Percentiles rank a stretch among this genome's conserved stretches.
Conservation (phyloP, 768 basidiomycete species). For the Antrodiella citrinella region DNA sequence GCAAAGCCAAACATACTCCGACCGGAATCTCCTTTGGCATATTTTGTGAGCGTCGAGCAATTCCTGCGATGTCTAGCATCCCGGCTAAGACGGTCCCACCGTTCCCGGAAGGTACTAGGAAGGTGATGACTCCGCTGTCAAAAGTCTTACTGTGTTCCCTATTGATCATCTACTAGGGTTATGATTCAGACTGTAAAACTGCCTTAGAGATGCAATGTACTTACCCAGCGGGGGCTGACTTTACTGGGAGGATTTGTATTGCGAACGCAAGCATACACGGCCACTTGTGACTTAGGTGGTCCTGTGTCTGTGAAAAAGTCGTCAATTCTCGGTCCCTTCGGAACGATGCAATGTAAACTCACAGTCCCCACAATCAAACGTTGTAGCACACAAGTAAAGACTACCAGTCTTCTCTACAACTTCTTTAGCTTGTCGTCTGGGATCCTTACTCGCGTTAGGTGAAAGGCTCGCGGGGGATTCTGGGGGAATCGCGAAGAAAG, state of each 20-base stretch:
- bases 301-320: conserved; percentile 21
- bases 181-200: background rate
- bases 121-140: conserved; percentile 36
- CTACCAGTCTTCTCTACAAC: conserved; percentile 20
- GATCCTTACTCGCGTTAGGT: conserved; percentile 16
- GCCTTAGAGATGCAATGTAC: background rate
- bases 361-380: conserved; percentile 60
- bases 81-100: conserved; percentile 35
- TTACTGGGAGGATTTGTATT: conserved; percentile 8
- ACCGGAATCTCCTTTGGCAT: conserved; percentile 33
- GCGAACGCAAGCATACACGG: conserved; percentile 22
- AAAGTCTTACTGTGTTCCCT: conserved; percentile 28
- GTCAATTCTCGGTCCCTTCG: background rate
- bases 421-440: conserved; percentile 17
- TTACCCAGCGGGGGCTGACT: conserved; percentile 22
- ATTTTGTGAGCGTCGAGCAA: conserved; percentile 24
- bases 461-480: conserved; percentile 1
- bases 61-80: conserved; percentile 39
- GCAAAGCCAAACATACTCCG: conserved; percentile 24
- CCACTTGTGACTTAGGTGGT: conserved; percentile 29
- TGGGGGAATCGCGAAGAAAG: conserved; percentile 30
- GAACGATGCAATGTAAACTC: conserved; percentile 21
- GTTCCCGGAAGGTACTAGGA: conserved; percentile 31
- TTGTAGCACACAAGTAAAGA: conserved; percentile 43
- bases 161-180: conserved; percentile 5